phyloP scores from a whole-genome alignment of 257 asterid genomes.

The Solanum habrochaites region DNA sequence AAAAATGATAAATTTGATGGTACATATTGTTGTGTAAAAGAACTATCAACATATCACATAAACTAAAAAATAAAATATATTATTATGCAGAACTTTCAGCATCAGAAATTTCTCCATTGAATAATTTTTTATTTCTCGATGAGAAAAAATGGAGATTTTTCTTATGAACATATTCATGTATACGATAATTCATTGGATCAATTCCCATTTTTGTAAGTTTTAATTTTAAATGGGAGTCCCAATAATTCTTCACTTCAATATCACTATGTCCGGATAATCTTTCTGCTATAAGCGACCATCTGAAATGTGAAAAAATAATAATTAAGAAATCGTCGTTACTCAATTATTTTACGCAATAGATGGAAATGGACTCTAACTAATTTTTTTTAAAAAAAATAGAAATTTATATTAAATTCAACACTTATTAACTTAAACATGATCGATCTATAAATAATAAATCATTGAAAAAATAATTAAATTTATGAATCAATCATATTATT shows the following conservation, averaged over 20 bases:
- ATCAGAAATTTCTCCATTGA: not conserved
- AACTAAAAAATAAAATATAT: not conserved
- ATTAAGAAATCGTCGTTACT: not conserved
- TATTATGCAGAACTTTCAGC: not conserved
- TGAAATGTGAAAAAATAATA: not conserved
- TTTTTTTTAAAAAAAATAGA: too few species aligned
- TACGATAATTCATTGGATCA: conserved; percentile 6
- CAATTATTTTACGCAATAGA: too few species aligned
- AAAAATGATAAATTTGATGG: not conserved
- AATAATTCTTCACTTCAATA: conserved; percentile 13
- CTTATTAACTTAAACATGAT: not conserved
- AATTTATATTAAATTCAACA: not conserved
- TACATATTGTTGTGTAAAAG: too few species aligned
- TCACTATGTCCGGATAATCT: not conserved
- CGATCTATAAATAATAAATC: not conserved
- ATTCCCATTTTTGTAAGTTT: conserved; percentile 7
- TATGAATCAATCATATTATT: not conserved
- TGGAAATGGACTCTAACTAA: too few species aligned
- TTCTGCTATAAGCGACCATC: conserved; percentile 15
- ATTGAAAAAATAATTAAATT: not conserved
- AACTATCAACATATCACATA: not conserved
- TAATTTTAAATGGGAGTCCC: conserved; percentile 8
- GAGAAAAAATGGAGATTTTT: not conserved
- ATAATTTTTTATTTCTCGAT: not conserved
- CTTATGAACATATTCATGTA: not conserved